Percentiles rank a stretch among this genome's conserved stretches.
Conservation (phyloP, 1,139 yeast species). For the Yamadazyma songkhlaensis region DNA sequence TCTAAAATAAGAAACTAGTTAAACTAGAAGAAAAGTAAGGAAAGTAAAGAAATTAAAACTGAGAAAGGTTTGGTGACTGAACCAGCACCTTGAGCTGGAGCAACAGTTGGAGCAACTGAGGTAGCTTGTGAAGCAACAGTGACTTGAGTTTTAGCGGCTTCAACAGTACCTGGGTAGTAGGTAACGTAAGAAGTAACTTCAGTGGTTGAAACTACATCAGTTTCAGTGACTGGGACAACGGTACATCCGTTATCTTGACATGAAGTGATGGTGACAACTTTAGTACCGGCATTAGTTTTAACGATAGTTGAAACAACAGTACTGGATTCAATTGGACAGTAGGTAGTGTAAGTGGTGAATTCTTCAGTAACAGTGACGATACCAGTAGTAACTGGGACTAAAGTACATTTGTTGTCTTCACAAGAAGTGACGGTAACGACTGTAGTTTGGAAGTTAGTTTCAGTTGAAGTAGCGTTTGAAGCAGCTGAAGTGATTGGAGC, state of each 20-base stretch:
- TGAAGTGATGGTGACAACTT: constrained; percentile 47
- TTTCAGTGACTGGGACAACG: constrained; percentile 31
- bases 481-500: not conserved
- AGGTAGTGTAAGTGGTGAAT: constrained; percentile 13
- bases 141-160: not conserved
- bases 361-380: constrained; percentile 28
- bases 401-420: constrained; percentile 28
- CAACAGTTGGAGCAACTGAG: constrained; percentile 4
- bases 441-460: constrained; percentile 11
- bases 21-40: constrained; percentile 8
- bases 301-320: constrained; percentile 1
- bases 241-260: constrained; percentile 37
- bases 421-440: constrained; percentile 52
- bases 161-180: constrained; percentile 30
- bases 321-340: constrained; percentile 5
- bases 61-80: constrained; percentile 8
- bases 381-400: constrained; percentile 33
- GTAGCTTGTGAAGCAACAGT: not conserved
- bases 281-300: constrained; percentile 10
- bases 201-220: constrained; percentile 31
- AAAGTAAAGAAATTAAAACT: constrained; percentile 8
- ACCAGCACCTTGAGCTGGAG: constrained; percentile 10
- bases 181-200: constrained; percentile 42
- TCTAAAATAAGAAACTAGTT: not conserved
- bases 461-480: constrained; percentile 1